A percentile compares a stretch with the other conserved stretches of the same genome.
Evolutionary conservation across 179 eudicot genomes (phyloP).

Genomic region (Drosera spatulata): DNA sequence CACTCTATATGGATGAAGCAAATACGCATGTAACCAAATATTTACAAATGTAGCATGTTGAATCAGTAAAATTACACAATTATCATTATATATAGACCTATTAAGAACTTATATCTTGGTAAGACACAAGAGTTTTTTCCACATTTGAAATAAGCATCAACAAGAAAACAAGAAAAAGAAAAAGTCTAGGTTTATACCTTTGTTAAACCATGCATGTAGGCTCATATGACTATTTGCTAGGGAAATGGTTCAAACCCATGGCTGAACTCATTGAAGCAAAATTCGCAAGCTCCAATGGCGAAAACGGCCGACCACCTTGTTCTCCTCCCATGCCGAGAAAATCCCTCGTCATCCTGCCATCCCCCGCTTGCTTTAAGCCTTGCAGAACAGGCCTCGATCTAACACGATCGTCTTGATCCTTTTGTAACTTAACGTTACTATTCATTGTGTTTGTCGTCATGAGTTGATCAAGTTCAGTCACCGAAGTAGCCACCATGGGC

Average conservation of each 20-base stretch:
- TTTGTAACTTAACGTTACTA: no score
- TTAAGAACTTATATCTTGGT: no score
- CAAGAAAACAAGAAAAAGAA: not conserved
- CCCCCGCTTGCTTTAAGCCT: not conserved
- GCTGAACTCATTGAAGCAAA: constrained; percentile 52
- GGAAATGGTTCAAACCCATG: constrained; percentile 54
- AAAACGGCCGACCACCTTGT: constrained; percentile 34
- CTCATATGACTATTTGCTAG: constrained; percentile 17
- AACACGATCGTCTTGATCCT: no score
- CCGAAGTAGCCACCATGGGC: constrained; percentile 11
- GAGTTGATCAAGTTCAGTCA: constrained; percentile 25
- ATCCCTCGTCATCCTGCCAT: constrained; percentile 50
- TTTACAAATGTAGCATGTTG: no score
- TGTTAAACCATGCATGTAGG: not conserved
- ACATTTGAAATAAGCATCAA: not conserved
- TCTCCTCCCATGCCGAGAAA: constrained; percentile 69
- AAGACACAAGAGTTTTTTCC: no score
- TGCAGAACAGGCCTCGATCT: no score
- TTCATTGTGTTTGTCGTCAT: constrained; percentile 21
- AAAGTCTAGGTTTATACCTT: not conserved
- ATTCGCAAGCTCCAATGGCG: constrained; percentile 55
- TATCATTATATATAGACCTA: no score
- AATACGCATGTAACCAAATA: no score
- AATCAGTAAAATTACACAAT: no score
- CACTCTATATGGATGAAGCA: no score